phyloP scores from a whole-genome alignment of 495 filamentous ascomycete species.

The Tuber indicum region DNA sequence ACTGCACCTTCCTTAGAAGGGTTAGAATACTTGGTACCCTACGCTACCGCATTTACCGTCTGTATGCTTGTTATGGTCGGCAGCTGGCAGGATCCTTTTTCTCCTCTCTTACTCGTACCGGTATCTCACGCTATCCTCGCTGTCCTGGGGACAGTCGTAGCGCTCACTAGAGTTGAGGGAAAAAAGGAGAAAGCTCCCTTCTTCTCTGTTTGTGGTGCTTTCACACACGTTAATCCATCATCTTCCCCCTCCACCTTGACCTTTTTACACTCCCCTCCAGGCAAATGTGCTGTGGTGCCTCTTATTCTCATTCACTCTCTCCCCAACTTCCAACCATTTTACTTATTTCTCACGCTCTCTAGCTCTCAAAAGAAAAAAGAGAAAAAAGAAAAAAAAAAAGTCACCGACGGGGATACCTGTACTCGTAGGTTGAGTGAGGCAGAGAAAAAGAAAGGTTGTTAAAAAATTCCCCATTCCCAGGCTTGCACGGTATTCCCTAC shows the following conservation, averaged over 20 bases:
- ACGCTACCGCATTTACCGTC: constrained; percentile 1
- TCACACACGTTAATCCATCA: neutral
- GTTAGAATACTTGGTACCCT: neutral
- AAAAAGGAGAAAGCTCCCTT: neutral
- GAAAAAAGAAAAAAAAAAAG: neutral
- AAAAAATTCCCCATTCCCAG: neutral
- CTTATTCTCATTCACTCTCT: neutral
- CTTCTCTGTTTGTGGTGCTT: neutral
- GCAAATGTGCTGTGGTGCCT: neutral
- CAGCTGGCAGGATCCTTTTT: neutral
- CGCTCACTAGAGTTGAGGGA: neutral
- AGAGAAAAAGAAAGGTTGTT: neutral
- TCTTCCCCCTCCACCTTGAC: neutral
- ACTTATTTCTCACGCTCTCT: neutral
- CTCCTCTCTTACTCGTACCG: neutral
- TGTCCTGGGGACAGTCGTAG: neutral
- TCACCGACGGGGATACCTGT: neutral
- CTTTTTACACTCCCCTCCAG: neutral
- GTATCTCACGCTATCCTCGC: neutral
- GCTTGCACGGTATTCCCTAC: neutral
- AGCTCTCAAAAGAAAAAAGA: neutral
- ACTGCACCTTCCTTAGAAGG: neutral
- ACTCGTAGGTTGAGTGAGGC: neutral
- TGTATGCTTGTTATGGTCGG: neutral
- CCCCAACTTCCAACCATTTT: neutral